phyloP scores from a whole-genome alignment of 768 basidiomycete genomes.

The Gloeopeniophorella convolvens region DNA sequence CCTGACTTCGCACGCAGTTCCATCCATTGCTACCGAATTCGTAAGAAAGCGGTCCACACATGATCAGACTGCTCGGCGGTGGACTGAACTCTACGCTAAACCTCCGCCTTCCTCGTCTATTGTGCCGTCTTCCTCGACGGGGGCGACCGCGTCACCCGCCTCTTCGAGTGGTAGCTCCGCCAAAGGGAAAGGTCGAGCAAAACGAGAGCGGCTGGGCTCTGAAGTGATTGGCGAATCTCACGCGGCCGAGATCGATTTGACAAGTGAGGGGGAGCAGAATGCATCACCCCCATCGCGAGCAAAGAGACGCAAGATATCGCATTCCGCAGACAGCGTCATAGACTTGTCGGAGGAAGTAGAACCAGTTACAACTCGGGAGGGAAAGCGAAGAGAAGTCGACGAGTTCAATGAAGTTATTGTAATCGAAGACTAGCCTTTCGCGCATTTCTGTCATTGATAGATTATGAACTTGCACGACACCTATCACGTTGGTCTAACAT shows the following conservation, averaged over 20 bases:
- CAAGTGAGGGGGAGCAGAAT: slow-evolving; percentile 10
- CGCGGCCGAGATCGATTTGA: slow-evolving; percentile 13
- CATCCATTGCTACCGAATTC: slow-evolving; percentile 29
- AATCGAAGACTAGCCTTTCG: slow-evolving; percentile 15
- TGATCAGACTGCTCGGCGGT: slow-evolving; percentile 36
- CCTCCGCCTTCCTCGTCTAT: background rate
- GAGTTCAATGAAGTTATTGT: slow-evolving; percentile 18
- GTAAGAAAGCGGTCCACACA: slow-evolving; percentile 30
- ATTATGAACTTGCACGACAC: background rate
- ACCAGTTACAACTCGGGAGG: slow-evolving; percentile 8
- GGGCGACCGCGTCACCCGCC: background rate
- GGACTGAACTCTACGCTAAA: slow-evolving; percentile 31
- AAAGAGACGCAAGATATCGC: slow-evolving; percentile 13
- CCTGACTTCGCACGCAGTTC: slow-evolving; percentile 20
- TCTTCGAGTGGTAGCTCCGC: background rate
- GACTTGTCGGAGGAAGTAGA: slow-evolving; percentile 15
- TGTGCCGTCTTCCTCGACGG: background rate
- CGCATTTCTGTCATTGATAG: slow-evolving; percentile 5
- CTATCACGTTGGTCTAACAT: background rate
- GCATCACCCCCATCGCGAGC: slow-evolving; percentile 9
- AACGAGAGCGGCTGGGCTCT: background rate
- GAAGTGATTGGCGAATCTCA: background rate
- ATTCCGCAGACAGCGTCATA: slow-evolving; percentile 7
- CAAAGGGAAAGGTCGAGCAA: slow-evolving; percentile 20
- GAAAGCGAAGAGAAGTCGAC: slow-evolving; percentile 19